Conservation (phyloP, 495 filamentous ascomycete species). For the Annulohypoxylon maeteangense region DNA sequence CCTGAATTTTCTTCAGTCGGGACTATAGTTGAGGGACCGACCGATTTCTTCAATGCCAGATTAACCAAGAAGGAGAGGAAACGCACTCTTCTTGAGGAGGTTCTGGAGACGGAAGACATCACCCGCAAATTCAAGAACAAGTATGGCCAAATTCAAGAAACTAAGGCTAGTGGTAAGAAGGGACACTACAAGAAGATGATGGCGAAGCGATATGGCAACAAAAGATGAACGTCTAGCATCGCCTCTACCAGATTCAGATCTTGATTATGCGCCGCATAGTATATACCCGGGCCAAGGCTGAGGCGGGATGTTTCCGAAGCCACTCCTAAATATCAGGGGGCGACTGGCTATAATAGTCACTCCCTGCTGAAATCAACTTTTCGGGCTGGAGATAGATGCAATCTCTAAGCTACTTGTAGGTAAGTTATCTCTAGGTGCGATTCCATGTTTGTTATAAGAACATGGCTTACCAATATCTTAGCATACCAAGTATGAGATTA, state of each 20-base stretch:
- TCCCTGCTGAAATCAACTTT: neutral
- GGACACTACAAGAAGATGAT: constrained; percentile 49
- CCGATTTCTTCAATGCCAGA: constrained; percentile 82
- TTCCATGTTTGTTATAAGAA: neutral
- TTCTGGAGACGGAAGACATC: constrained; percentile 69
- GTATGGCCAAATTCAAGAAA: constrained; percentile 46
- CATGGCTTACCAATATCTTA: neutral
- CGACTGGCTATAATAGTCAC: neutral
- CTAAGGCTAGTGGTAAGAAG: constrained; percentile 48
- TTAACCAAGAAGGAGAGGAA: constrained; percentile 89
- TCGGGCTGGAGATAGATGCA: neutral
- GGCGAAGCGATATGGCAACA: constrained; percentile 47
- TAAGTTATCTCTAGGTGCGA: constrained; percentile 1
- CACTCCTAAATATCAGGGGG: neutral
- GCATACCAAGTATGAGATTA: neutral
- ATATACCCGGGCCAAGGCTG: neutral
- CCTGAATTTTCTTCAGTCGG: constrained; percentile 91
- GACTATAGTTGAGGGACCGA: constrained; percentile 87
- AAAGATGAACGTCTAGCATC: constrained; percentile 19
- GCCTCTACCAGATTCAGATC: neutral
- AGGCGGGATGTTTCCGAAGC: neutral
- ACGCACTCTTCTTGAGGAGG: constrained; percentile 89
- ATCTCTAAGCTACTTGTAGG: neutral
- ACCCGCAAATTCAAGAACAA: constrained; percentile 50
- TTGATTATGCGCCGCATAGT: neutral